Base-by-base conservation (phyloP, 495 filamentous ascomycete species). In the Aspergillus indologenus region DNA sequence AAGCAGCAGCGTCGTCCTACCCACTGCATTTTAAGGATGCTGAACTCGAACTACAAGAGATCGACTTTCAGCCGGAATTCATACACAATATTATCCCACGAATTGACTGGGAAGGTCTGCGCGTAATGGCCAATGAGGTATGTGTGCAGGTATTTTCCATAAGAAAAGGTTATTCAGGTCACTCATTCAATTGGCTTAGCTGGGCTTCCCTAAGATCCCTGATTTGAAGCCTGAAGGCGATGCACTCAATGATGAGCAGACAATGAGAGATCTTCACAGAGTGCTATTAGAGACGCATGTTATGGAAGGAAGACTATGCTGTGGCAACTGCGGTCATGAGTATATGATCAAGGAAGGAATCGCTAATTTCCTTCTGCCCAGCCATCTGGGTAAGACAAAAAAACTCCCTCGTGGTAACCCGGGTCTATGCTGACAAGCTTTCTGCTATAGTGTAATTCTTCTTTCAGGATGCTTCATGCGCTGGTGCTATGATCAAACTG, bases 281-380 rank as follows among this genome's bases (percentile, higher is more conserved):
- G 70, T 98, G 56, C 77, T 99, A 17, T 74, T 98, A 58, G 95
- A 99, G 79, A 99, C 94, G 59, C 86, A 90, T 64, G 87, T 98
- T 19, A 79, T 79, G 52, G 88, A 91, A 71, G 94, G 94, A 6
- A 93, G 88, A 69, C 78, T 99, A 58, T 85, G 92, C 22, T 99
- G 94, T 69, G 92, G 86, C 50, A 89, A 88, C 69, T 98, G 94
- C 74, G 89, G 89, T 57, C 91, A 98, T 71, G 87, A 93, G 74
- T 98, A 98, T 73, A 83, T 84, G 65, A 87, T 99, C 45, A 89
- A 90, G 68, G 91, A 98, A 73, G 95, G 94, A 21, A 96, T 98
- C 65, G 90, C 91, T 47, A 98, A 98, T 71, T 98, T 98, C 68
- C 77, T 98, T 63, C 75, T 98, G 68, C 94, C 94, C 18, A 92